Base-by-base conservation (phyloP, 2,329 filamentous ascomycete species). In the Blumeria hordei region DNA sequence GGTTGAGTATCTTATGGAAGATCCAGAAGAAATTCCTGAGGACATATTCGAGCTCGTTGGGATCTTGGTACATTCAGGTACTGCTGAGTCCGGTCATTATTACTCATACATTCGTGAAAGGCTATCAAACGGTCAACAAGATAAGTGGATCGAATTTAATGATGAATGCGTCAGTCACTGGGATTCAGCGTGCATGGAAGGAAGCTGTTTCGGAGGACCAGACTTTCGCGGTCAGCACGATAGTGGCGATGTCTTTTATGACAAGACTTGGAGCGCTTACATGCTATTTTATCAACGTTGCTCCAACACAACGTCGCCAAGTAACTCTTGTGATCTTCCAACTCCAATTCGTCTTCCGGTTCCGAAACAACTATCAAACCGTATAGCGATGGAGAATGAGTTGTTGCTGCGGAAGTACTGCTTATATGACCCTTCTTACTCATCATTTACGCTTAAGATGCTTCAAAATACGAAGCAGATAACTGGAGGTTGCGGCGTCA, bases 271-370 rank as follows among this genome's bases (percentile, higher is more conserved):
- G 71, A 96, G 87, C 65, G 92, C 90, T 11, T 98, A 98, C 67
- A 96, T 98, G 85, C 74, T 98, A 8, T 96, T 98, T 67, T 98
- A 98, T 66, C 85, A 95, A 66, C 80, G 92, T 52, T 77, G 80
- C 3, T 81, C 81, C 0, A 77, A 78, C 4, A 72, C 88, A 55
- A 70, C 72, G 16, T 66, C 67, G 14, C 74, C 77, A 57, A 73
- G 77, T 60, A 64, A 69, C 54, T 60, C 58, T 11, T 62, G 66
- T 0, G 63, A 65, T 0, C 58, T 65, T 1, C 61, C 65, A 3
- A 67, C 66, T 35, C 72, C 72, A 5, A 61, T 74, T n/a, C 71
- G 70, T 35, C 68, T 75, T 14, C 59, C 67, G 1, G 63, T 80
- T 10, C 68, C 72, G 0, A 60, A 62, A 0, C 69, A 69, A 33